Evolutionary conservation across 768 basidiomycete species (phyloP), one percentile per base, ranked within the genome.

Genomic region (Lactarius indigo): DNA sequence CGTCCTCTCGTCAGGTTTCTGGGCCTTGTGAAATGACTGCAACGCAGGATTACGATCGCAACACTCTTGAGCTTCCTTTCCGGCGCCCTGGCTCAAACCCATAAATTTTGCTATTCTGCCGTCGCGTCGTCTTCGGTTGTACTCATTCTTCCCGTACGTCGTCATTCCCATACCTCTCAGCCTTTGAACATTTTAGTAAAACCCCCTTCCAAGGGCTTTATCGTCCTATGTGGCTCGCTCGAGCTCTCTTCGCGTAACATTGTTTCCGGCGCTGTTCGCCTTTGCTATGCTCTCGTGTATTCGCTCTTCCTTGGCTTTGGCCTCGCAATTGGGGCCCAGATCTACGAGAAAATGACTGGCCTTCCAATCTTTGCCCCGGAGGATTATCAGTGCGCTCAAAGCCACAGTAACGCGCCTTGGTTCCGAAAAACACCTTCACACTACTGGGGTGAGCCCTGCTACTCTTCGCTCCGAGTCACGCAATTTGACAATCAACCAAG

Each of bases 171-270:
- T 12, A 6, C 26, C 9, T 15, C 10, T 39, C 41, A n/a, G 35
- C 17, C 1, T 26, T 63, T 9, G 26, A 31, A 54, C 50, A 10
- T 39, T 41, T 41, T 23, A 23, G 15, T 41, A 5, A 57, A 63
- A n/a, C n/a, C n/a, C 5, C 23, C 1, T n/a, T 20, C 66, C 15
- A 64, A 80, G 78, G 89, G 89, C 8, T 88, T 88, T 66, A 84
- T 90, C 59, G 85, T 90, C 12, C 82, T 90, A 17, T 83, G 80
- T 71, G 94, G 89, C 58, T 83, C 87, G 13, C 84, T 94, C 35
- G 93, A 94, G 73, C 77, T 94, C 26, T 85, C 91, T 65, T 89
- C 91, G 3, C 84, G 91, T 20, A 91, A 90, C 68, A 88, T 96
- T 72, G 86, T 93, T 35, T 82, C 91, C 0, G 92, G 94, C n/a